phyloP scores from a whole-genome alignment of 805 yeast genomes.

The Ogataea henricii region DNA sequence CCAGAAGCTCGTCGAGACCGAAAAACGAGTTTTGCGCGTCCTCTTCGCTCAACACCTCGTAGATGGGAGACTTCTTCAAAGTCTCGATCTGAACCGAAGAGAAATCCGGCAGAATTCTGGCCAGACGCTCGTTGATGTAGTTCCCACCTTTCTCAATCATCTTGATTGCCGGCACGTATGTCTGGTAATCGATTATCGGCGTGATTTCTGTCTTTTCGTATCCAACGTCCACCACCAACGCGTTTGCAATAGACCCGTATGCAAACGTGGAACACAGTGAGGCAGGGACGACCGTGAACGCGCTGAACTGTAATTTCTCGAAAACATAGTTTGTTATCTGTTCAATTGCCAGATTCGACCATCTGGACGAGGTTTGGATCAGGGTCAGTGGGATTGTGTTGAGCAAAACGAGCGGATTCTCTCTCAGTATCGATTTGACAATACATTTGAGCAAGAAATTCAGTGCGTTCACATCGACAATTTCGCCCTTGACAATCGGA shows the following conservation, averaged over 20 bases:
- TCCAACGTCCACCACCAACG: conserved; percentile 82
- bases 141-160: conserved; percentile 58
- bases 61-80: conserved; percentile 73
- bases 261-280: conserved; percentile 76
- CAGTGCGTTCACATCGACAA: conserved; percentile 70
- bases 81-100: conserved; percentile 62
- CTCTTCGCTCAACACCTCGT: conserved; percentile 75
- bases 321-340: conserved; percentile 70
- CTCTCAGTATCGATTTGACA: conserved; percentile 49
- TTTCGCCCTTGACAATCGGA: conserved; percentile 67
- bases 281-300: conserved; percentile 67
- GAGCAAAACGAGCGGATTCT: conserved; percentile 30
- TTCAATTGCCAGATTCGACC: conserved; percentile 73
- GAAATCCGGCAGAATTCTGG: conserved; percentile 58
- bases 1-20: conserved; percentile 50
- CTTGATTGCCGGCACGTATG: conserved; percentile 51
- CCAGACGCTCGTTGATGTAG: conserved; percentile 56
- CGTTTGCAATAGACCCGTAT: conserved; percentile 60
- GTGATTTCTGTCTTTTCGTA: conserved; percentile 70
- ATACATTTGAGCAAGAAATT: conserved; percentile 57
- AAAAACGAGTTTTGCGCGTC: conserved; percentile 63
- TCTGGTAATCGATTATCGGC: conserved; percentile 76
- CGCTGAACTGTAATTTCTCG: conserved; percentile 71
- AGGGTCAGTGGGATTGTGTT: conserved; percentile 65
- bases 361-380: conserved; percentile 59